phyloP scores from a whole-genome alignment of 2,329 filamentous ascomycete genomes.

The Colletotrichum kahawae region DNA sequence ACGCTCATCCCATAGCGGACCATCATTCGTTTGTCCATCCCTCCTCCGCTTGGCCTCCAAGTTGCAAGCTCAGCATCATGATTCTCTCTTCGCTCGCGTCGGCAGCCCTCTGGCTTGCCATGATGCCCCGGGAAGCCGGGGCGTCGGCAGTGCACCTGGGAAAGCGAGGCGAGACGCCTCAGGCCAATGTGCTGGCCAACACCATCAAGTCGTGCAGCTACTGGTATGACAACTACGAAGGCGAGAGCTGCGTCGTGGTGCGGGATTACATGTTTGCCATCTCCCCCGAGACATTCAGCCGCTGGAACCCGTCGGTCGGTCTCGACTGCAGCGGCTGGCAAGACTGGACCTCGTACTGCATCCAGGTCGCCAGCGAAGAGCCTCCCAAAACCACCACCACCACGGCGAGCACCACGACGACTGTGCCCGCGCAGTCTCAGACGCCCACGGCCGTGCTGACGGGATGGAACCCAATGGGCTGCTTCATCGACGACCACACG shows the following conservation, averaged over 20 bases:
- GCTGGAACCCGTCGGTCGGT: conserved; percentile 29
- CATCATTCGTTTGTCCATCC: neutral
- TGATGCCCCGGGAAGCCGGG: neutral
- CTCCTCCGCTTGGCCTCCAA: neutral
- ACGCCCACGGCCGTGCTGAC: conserved; percentile 16
- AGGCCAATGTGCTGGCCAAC: neutral
- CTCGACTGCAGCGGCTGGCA: conserved; percentile 26
- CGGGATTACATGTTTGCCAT: conserved; percentile 11
- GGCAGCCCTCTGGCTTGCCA: neutral
- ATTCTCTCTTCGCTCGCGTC: neutral
- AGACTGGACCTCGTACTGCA: conserved; percentile 26
- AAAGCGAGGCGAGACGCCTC: neutral
- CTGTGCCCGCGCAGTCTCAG: conserved; percentile 7
- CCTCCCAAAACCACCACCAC: neutral
- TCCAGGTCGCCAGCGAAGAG: conserved; percentile 22
- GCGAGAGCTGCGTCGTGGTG: conserved; percentile 16
- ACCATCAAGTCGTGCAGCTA: conserved; percentile 3
- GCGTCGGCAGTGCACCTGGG: neutral
- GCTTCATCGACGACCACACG: conserved; percentile 36
- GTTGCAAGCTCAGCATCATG: neutral
- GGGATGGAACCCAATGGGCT: conserved; percentile 35
- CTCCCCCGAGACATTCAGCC: conserved; percentile 18
- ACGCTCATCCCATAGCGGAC: neutral
- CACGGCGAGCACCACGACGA: conserved; percentile 8
- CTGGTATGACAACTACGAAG: conserved; percentile 19